Percentiles rank a stretch among this genome's conserved stretches.
Evolutionary conservation across 2,329 filamentous ascomycete species (phyloP).

Genomic region (Fusarium sp.): DNA sequence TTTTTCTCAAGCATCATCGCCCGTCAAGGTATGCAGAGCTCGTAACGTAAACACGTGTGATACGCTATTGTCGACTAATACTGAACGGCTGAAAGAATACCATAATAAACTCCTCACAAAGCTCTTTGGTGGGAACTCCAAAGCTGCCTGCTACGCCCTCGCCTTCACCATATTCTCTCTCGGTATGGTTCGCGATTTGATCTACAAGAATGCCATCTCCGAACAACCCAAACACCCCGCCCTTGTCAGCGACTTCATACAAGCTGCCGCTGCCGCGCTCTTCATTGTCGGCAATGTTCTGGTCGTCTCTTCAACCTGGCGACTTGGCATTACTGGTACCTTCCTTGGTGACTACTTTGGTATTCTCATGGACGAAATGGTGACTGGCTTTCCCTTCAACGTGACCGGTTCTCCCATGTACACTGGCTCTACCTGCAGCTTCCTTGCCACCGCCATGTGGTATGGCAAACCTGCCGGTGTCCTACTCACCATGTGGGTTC

Average conservation of each 20-base stretch:
- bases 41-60: neutral
- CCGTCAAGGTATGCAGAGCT: constrained; percentile 71
- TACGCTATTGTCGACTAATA: constrained; percentile 24
- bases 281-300: constrained; percentile 82
- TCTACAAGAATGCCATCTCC: constrained; percentile 87
- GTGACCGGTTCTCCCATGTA: constrained; percentile 95
- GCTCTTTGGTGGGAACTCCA: constrained; percentile 81
- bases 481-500: constrained; percentile 78
- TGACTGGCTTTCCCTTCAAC: constrained; percentile 96
- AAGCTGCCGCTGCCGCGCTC: constrained; percentile 75
- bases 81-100: constrained; percentile 73
- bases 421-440: constrained; percentile 91
- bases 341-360: constrained; percentile 99
- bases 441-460: constrained; percentile 86
- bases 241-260: constrained; percentile 69
- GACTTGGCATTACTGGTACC: constrained; percentile 91
- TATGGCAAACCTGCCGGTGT: constrained; percentile 90
- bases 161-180: constrained; percentile 91
- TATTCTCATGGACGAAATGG: constrained; percentile 94
- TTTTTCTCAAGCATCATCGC: constrained; percentile 74
- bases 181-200: constrained; percentile 86
- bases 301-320: constrained; percentile 90
- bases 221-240: constrained; percentile 79
- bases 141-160: constrained; percentile 88
- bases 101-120: constrained; percentile 89